Conservation (phyloP, 805 yeast genomes). For the Candida chauliodis region DNA sequence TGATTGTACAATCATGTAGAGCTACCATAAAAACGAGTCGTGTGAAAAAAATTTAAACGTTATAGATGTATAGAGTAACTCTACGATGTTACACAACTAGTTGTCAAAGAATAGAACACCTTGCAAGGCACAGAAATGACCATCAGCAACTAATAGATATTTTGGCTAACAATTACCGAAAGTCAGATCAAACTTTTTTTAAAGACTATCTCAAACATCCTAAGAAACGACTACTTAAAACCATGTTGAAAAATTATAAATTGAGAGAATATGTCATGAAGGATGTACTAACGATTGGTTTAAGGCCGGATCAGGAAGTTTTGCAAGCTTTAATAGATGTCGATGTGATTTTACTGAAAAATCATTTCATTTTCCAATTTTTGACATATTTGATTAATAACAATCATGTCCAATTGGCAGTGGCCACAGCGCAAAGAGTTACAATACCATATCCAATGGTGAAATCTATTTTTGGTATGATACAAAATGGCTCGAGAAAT, state of each 20-base stretch:
- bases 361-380: not conserved
- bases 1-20: constrained; percentile 56
- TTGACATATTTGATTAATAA: constrained; percentile 1
- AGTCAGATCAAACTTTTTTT: not conserved
- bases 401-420: constrained; percentile 4
- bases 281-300: not conserved
- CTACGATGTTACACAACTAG: constrained; percentile 7
- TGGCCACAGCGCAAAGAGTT: not conserved
- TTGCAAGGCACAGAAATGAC: not conserved
- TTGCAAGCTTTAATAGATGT: not conserved
- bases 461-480: not conserved
- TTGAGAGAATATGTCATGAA: not conserved
- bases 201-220: not conserved
- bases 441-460: not conserved
- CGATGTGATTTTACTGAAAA: not conserved
- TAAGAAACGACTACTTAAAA: constrained; percentile 3
- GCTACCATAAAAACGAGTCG: constrained; percentile 4
- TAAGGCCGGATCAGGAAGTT: not conserved
- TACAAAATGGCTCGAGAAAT: not conserved
- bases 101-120: not conserved
- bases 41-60: constrained; percentile 3
- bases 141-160: not conserved
- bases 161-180: not conserved
- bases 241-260: not conserved
- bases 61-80: not conserved